These are phyloP conservation scores for Aspergillus aculeatinus DNA, from an alignment of 2,329 filamentous ascomycete genomes.

Conservation along the genomic window DNA sequence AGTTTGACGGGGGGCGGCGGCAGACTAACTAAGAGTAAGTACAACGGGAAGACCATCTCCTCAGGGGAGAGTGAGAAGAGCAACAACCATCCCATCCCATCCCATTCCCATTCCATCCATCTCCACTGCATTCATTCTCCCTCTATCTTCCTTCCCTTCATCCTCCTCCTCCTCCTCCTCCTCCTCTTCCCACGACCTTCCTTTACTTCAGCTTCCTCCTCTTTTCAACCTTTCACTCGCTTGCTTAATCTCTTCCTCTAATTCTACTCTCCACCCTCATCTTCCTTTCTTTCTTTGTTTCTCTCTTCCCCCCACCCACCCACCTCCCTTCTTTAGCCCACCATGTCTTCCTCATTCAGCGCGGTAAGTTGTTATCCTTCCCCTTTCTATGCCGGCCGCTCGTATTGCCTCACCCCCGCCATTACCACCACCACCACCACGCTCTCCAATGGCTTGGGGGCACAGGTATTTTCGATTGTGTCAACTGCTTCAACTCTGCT, in stretches of 20 bases:
- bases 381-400: slow-evolving; percentile 24
- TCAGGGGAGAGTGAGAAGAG: slow-evolving; percentile 14
- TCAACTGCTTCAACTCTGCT: neutral
- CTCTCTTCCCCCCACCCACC: neutral
- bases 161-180: slow-evolving; percentile 13
- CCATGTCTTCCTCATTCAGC: slow-evolving; percentile 55
- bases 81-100: slow-evolving; percentile 14
- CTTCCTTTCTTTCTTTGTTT: slow-evolving; percentile 16
- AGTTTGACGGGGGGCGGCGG: neutral
- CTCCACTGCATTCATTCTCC: slow-evolving; percentile 5
- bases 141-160: slow-evolving; percentile 11
- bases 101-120: slow-evolving; percentile 4
- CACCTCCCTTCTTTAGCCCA: slow-evolving; percentile 33
- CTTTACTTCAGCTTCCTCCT: slow-evolving; percentile 21
- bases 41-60: neutral
- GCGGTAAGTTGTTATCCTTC: slow-evolving; percentile 47
- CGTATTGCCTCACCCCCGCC: slow-evolving; percentile 13
- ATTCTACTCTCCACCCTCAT: slow-evolving; percentile 22
- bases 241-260: slow-evolving; percentile 18
- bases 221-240: slow-evolving; percentile 18
- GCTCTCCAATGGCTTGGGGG: slow-evolving; percentile 16
- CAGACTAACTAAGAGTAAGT: neutral
- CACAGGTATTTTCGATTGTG: neutral
- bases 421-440: slow-evolving; percentile 17
- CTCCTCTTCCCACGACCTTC: slow-evolving; percentile 16